A percentile compares a stretch with the other conserved stretches of the same genome.
These are phyloP conservation scores for Septoria linicola DNA, from an alignment of 2,329 filamentous ascomycete species.

Conservation along the genomic window DNA sequence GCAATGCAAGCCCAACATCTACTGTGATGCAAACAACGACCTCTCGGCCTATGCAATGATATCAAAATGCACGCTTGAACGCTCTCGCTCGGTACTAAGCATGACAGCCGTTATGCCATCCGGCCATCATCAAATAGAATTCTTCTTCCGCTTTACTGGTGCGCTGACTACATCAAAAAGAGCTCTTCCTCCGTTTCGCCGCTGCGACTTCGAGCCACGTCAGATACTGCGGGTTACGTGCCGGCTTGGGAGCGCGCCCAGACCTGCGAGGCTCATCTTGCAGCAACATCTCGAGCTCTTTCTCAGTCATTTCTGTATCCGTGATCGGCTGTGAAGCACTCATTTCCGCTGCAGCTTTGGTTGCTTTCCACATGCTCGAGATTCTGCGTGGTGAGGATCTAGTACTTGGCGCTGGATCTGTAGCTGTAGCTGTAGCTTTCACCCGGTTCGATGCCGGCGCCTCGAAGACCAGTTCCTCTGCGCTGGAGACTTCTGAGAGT, in stretches of 20 bases:
- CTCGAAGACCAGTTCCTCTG: background rate
- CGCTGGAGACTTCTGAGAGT: background rate
- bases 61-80: too few relatives aligned
- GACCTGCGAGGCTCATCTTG: slow-evolving; percentile 85
- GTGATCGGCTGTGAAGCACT: background rate
- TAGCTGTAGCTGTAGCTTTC: background rate
- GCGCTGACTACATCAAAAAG: background rate
- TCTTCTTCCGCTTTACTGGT: background rate
- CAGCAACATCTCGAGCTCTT: background rate
- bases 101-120: too few relatives aligned
- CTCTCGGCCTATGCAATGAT: too few relatives aligned
- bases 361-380: slow-evolving; percentile 2
- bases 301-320: background rate
- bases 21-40: too few relatives aligned
- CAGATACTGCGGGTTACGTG: slow-evolving; percentile 48
- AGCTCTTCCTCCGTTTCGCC: background rate
- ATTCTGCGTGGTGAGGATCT: background rate
- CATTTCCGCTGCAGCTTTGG: background rate
- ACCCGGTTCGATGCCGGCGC: background rate
- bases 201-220: slow-evolving; percentile 4
- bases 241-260: slow-evolving; percentile 92
- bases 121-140: too few relatives aligned
- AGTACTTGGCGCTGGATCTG: background rate
- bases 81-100: background rate
- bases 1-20: too few relatives aligned